Evolutionary conservation across 1,139 yeast species (phyloP).

Genomic region (Eremothecium coryli): DNA sequence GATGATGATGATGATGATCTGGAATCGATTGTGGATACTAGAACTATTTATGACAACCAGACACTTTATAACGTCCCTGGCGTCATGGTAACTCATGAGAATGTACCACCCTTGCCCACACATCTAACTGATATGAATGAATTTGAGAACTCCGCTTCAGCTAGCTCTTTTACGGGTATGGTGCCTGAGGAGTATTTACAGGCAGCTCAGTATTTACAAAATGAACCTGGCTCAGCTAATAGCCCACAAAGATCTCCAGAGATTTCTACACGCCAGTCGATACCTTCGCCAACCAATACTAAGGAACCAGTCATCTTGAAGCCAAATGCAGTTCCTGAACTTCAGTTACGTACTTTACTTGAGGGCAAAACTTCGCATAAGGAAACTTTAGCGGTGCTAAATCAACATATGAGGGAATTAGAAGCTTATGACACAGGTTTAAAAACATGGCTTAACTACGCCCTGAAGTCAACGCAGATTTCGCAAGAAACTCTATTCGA

Average conservation of each 20-base stretch:
- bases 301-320: no score
- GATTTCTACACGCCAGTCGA: slow-evolving; percentile 4
- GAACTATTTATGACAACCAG: slow-evolving; percentile 30
- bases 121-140: slow-evolving; percentile 8
- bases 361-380: slow-evolving; percentile 19
- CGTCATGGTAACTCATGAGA: slow-evolving; percentile 19
- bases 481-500: slow-evolving; percentile 24
- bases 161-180: neutral
- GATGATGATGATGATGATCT: slow-evolving; percentile 20
- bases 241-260: slow-evolving; percentile 12
- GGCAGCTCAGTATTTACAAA: neutral
- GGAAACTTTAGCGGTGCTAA: slow-evolving; percentile 20
- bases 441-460: slow-evolving; percentile 27
- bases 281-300: no score
- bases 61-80: slow-evolving; percentile 32
- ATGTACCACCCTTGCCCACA: slow-evolving; percentile 29
- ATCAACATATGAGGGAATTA: slow-evolving; percentile 16
- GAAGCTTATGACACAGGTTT: slow-evolving; percentile 24
- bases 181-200: neutral
- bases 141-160: neutral
- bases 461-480: slow-evolving; percentile 23
- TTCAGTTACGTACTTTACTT: slow-evolving; percentile 21
- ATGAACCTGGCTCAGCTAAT: slow-evolving; percentile 13
- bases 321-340: slow-evolving; percentile 15
- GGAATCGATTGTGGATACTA: slow-evolving; percentile 29